Base-by-base conservation (phyloP, 768 basidiomycete genomes). In the Suillus ampliporus region DNA sequence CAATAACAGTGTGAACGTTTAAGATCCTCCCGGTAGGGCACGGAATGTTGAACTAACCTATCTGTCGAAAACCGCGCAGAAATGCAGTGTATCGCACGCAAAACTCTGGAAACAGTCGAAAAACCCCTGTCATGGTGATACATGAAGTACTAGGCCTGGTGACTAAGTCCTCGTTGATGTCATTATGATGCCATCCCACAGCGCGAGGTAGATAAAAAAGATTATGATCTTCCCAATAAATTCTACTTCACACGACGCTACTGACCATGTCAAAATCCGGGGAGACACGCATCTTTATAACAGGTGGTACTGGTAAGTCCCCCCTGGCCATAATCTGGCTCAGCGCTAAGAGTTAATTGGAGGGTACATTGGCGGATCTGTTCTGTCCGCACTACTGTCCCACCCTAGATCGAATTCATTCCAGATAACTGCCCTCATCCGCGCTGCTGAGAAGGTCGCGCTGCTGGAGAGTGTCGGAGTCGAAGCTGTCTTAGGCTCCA, bases 341-440 rank as follows among this genome's bases (percentile, higher is more conserved):
- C 21, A 4, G 35, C 10, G 3, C 37, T 37, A 7, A 23, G 40
- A 1, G 7, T 64, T 35, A 57, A 5, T 52, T 57, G 21, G 37
- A 84, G 86, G 85, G 7, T 88, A 87, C 70, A 83, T 86, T 50
- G 85, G 86, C 1, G 87, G 85, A 26, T 79, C 83, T 2, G 83
- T 86, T 31, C 77, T 88, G 5, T 63, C 76, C 2, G 79, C 76
- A 40, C 74, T 87, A 14, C 75, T 87, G 59, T 69, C 72, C 28
- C 82, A 86, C 64, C 77, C 80, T 13, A 75, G 74, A 28, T 67
- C 76, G 1, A 72, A 78, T 58, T 76, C 74, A 13, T 82, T 84
- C 67, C 69, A 79, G 2, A 79, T 82, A 61, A 83, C 80, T 1
- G 74, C 73, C 26, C 79, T 87, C 21, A 80, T 84, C 6, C 80